These are phyloP conservation scores for Xylariales sp. DNA, from an alignment of 2,329 filamentous ascomycete species.

Conservation along the genomic window DNA sequence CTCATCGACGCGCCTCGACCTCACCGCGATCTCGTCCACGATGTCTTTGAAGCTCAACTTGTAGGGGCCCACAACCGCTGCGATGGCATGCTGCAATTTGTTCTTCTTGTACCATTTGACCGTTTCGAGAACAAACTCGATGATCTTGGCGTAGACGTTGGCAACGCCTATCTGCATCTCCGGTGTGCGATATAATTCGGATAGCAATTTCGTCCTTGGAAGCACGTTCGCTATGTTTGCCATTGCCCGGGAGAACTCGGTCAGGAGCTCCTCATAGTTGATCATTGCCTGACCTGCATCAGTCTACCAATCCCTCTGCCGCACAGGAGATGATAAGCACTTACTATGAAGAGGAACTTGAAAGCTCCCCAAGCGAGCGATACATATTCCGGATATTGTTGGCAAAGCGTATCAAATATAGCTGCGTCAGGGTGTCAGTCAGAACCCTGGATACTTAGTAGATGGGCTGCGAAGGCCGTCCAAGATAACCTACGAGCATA, in stretches of 20 bases:
- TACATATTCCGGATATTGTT: constrained; percentile 8
- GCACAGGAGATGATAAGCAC: not conserved
- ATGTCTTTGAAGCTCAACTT: constrained; percentile 15
- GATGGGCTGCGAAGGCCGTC: not conserved
- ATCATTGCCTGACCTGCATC: constrained; percentile 10
- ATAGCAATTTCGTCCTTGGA: constrained; percentile 11
- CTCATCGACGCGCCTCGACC: constrained; percentile 12
- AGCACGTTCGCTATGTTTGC: constrained; percentile 14
- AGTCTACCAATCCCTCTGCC: not conserved
- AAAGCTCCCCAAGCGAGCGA: constrained; percentile 8
- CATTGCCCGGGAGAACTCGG: constrained; percentile 15
- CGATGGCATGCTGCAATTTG: constrained; percentile 10
- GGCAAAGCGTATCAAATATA: constrained; percentile 6
- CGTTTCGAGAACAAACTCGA: constrained; percentile 17
- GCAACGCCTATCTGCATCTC: constrained; percentile 15
- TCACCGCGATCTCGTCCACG: constrained; percentile 12
- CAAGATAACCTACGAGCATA: constrained; percentile 1
- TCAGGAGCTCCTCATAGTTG: constrained; percentile 14
- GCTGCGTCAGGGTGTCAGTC: too few relatives aligned
- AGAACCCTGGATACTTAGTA: not conserved
- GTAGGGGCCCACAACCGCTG: constrained; percentile 14
- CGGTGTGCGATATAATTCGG: constrained; percentile 14
- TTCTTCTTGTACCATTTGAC: constrained; percentile 17
- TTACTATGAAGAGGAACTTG: constrained; percentile 8
- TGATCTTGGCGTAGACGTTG: constrained; percentile 16